phyloP scores from a whole-genome alignment of 1,139 yeast genomes.

The Entelexis paramagnoliae region DNA sequence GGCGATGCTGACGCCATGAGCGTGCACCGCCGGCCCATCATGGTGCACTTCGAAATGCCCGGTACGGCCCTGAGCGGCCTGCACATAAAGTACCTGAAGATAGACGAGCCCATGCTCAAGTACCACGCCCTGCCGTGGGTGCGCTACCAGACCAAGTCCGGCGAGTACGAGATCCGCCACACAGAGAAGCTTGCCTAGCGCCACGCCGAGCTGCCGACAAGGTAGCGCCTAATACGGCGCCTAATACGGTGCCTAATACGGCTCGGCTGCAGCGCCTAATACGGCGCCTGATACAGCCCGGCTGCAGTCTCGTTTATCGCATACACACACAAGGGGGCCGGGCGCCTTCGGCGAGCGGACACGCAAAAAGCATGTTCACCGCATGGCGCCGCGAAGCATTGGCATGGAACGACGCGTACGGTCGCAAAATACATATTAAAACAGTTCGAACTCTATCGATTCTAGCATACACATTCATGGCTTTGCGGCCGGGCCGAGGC shows the following conservation, averaged over 20 bases:
- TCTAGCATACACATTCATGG: not conserved
- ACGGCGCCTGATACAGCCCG: too few relatives aligned
- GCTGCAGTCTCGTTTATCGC: too few relatives aligned
- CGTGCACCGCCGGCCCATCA: slow-evolving; percentile 30
- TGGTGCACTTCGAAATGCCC: slow-evolving; percentile 85
- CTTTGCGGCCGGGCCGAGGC: not conserved
- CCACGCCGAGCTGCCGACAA: too few relatives aligned
- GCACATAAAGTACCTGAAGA: slow-evolving; percentile 82
- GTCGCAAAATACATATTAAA: too few relatives aligned
- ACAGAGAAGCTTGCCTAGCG: not conserved
- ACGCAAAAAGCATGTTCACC: too few relatives aligned
- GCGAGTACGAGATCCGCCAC: slow-evolving; percentile 71
- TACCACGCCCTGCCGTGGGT: slow-evolving; percentile 94
- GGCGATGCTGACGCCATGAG: slow-evolving; percentile 10
- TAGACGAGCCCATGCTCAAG: slow-evolving; percentile 75
- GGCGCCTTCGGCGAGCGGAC: too few relatives aligned
- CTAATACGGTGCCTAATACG: too few relatives aligned
- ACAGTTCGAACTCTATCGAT: not conserved
- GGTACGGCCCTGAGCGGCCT: slow-evolving; percentile 90
- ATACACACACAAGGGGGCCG: too few relatives aligned
- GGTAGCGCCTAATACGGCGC: too few relatives aligned
- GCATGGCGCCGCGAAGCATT: too few relatives aligned
- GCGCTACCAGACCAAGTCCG: slow-evolving; percentile 76
- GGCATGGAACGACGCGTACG: too few relatives aligned
- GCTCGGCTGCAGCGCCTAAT: too few relatives aligned